Base-by-base conservation (phyloP, 2,329 filamentous ascomycete species). In the Lecanicillium sp. region DNA sequence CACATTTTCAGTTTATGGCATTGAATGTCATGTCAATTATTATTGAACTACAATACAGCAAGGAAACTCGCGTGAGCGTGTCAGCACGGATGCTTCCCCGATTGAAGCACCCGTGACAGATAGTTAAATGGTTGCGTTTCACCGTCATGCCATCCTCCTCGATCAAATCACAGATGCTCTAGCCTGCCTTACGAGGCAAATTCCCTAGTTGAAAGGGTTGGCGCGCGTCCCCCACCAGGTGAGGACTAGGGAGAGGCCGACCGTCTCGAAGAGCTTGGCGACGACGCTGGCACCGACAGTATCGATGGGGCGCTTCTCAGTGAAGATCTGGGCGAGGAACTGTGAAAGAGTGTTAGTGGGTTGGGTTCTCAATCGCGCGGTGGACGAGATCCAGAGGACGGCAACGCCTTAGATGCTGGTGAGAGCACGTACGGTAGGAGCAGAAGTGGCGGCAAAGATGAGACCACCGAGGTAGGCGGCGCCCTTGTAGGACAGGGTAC, bases 221-320 rank as follows among this genome's bases (percentile, higher is more conserved):
- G 89, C 93, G 65, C 87, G 85, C 62, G 91, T 96, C 62, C 91
- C 91, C 91, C 91, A 97, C 86, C 88, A 97, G 65, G 89, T 95
- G 60, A 97, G 77, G 80, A 97, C 89, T 62, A 95, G 67, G 54
- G 86, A 90, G 51, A 97, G 80, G 55, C 91, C 93, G 51, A 97
- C 81, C 3, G 93, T 96, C 81, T 97, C 93, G 59, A 95, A 80
- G 59, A 93, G 73, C 71, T 93, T 90, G 63, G 87, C 85, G 43
- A 93, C 72, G 54, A 86, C 81, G 64, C 86, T 87, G 56, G 96
- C 85, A 58, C 88, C 89, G 58, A 97, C 82, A 54, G 87, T 91
- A 70, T 97, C 91, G 51, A 93, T 70, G 44, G 91, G 87, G 52
- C 90, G 86, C 79, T 91, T 95, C 81, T 97, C 91, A 39, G 86